Base-by-base conservation (phyloP, 495 filamentous ascomycete genomes). In the Xylaria longipes region DNA sequence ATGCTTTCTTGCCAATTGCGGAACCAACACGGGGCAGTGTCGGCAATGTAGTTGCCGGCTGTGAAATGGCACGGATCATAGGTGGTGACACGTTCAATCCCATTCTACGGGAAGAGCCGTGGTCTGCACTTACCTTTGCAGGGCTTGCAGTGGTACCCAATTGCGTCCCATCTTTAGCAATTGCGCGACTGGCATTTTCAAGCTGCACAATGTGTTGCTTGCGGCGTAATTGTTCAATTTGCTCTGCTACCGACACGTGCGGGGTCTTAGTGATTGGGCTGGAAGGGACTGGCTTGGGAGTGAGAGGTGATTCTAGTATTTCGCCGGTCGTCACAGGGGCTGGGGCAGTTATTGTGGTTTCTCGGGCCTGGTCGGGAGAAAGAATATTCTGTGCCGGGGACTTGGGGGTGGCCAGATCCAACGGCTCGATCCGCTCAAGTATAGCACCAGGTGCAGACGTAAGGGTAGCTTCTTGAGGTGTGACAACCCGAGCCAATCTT, bases 61-160 rank as follows among this genome's bases (percentile, higher is more conserved):
- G 92, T 25, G 92, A 91, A 60, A 93, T 86, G 27, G 93, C 87
- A 46, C 93, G 90, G 58, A 87, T 75, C 63, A 95, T 82, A 1
- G 91, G 89, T 54, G 92, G 91, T 48, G 91, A 91, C 27, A 87
- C 84, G 52, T 84, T 79, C 67, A 73, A 70, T 71, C 82, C 77
- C 63, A 76, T 75, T 73, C 82, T 80, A 72, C 85, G 79, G 66
- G 82, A 79, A 75, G 80, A 25, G 61, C 81, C 69, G 11, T 85
- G 85, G 27, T 88, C 85, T 5, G 76, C 37, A 48, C 54, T 61
- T 14, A 67, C 25, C 39, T 73, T 76, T 15, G 73, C 72, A 9
- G 71, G 35, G 1, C 37, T 69, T 33, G 72, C 70, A 57, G 69
- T 12, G 1, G 56, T 60, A 61, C 71, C 54, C 25, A 48, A 14